These are phyloP conservation scores for Colletotrichum cordylinicola DNA, from an alignment of 2,329 filamentous ascomycete genomes.

Conservation along the genomic window DNA sequence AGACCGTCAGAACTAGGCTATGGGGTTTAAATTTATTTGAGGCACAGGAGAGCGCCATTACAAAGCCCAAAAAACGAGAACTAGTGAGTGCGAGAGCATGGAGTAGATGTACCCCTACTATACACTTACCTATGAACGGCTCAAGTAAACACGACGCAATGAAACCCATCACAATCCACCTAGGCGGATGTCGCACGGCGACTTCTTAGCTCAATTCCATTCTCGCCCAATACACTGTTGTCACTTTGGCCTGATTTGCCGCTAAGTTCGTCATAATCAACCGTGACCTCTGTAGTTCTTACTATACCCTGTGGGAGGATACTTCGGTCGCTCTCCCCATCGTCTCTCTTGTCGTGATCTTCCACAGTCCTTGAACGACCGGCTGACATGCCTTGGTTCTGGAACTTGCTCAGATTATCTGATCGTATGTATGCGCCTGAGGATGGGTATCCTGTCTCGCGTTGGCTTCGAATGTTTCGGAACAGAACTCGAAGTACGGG, in stretches of 20 bases:
- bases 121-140: no score
- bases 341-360: not conserved
- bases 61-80: no score
- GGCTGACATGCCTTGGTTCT: not conserved
- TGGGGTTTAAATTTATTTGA: no score
- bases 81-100: no score
- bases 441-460: not conserved
- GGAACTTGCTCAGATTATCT: not conserved
- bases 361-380: not conserved
- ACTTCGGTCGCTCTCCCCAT: not conserved
- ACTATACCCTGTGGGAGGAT: not conserved
- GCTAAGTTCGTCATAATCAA: not conserved
- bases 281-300: not conserved
- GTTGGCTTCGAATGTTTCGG: not conserved
- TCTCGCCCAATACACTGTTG: not conserved
- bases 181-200: no score
- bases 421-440: not conserved
- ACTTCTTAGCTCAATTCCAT: not conserved
- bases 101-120: no score
- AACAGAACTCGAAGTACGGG: slow-evolving; percentile 32
- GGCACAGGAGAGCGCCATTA: no score
- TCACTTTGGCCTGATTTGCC: not conserved
- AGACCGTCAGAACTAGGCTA: no score
- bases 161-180: no score
- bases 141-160: no score